A percentile compares a stretch with the other conserved stretches of the same genome.
Evolutionary conservation across 768 basidiomycete genomes (phyloP).

Genomic region (Podaxis sp.): DNA sequence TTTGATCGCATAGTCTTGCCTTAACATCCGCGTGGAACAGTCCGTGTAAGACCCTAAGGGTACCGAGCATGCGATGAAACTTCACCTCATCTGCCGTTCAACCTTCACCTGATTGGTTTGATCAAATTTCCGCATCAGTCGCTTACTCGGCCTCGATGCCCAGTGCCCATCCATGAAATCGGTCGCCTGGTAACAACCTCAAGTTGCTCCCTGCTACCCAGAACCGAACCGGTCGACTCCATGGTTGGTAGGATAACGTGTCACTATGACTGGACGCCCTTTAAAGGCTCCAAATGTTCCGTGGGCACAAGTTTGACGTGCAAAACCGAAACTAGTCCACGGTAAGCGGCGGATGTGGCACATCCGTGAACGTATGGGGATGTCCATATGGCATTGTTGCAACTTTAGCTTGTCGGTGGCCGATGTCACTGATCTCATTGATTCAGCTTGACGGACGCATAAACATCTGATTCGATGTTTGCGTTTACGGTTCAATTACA

Average conservation of each 20-base stretch:
- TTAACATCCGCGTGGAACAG: constrained; percentile 5
- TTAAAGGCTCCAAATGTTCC: constrained; percentile 22
- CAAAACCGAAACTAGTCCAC: neutral
- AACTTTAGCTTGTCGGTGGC: constrained; percentile 8
- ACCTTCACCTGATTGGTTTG: neutral
- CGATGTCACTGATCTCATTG: constrained; percentile 7
- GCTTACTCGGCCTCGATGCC: neutral
- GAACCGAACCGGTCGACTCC: neutral
- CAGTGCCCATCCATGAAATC: neutral
- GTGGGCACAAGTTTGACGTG: constrained; percentile 1
- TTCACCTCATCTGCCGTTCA: neutral
- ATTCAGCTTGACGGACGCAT: constrained; percentile 9
- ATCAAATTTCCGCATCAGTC: neutral
- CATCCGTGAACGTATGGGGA: neutral
- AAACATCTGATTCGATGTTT: constrained; percentile 21
- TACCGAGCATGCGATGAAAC: neutral
- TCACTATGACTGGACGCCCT: constrained; percentile 14
- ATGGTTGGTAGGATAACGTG: neutral
- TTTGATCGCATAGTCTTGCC: neutral
- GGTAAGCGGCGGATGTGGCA: neutral
- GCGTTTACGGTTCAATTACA: constrained; percentile 31
- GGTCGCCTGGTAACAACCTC: neutral
- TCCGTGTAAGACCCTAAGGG: constrained; percentile 6
- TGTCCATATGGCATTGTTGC: constrained; percentile 3
- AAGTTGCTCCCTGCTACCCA: neutral